phyloP scores from a whole-genome alignment of 306 rosid genomes.

The Macrotyloma uniflorum region DNA sequence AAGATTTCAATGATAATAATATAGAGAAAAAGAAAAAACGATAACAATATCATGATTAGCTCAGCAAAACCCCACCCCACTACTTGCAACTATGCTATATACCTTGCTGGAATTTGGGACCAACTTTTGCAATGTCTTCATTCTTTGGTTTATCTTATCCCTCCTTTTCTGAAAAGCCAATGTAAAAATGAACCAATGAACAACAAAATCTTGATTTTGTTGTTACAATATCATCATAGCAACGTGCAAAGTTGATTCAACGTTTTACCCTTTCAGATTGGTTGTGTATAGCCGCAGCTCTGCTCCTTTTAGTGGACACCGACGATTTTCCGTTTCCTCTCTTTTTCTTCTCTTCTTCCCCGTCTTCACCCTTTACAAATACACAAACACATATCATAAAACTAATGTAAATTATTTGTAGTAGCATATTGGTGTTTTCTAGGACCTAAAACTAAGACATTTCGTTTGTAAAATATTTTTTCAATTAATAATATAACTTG shows the following conservation, averaged over 20 bases:
- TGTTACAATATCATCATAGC: not conserved
- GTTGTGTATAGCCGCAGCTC: conserved; percentile 91
- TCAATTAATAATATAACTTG: no score
- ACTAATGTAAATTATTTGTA: no score
- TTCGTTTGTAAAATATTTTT: no score
- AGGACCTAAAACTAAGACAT: no score
- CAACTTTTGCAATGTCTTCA: conserved; percentile 95
- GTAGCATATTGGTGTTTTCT: no score
- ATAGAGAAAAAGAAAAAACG: not conserved
- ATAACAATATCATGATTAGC: not conserved
- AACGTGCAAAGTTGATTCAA: conserved; percentile 1
- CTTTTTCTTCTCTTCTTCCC: conserved; percentile 50
- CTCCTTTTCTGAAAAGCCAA: conserved; percentile 80
- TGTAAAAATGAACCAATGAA: conserved; percentile 14
- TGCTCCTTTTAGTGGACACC: conserved; percentile 66
- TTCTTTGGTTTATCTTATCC: conserved; percentile 94
- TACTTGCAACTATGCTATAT: conserved; percentile 43
- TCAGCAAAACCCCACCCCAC: conserved; percentile 29
- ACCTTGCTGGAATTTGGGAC: conserved; percentile 99
- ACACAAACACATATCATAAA: not conserved
- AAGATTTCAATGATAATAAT: not conserved
- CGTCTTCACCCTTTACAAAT: conserved; percentile 52
- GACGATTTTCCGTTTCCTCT: conserved; percentile 62
- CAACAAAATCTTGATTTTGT: conserved; percentile 21
- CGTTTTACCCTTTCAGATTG: conserved; percentile 91